Base-by-base conservation (phyloP, 2,329 filamentous ascomycete species). In the Lasiodiplodia citricola region DNA sequence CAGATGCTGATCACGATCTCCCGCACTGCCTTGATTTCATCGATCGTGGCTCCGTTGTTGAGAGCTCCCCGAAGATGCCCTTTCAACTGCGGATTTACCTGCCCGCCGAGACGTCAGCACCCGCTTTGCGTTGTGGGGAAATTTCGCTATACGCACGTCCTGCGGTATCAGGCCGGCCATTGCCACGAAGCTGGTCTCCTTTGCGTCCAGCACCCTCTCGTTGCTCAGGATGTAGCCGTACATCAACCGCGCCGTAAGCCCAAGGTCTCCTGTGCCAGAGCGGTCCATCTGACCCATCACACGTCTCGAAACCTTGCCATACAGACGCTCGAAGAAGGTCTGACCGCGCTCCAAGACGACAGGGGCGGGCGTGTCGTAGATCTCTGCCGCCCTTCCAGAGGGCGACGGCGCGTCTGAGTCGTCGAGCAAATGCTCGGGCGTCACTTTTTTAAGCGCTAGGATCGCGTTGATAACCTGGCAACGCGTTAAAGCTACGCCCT, bases 21-120 rank as follows among this genome's bases (percentile, higher is more conserved):
- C 66, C 84, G 79, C 25, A 87, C 83, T 3, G 84, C 84, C 70
- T 77, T 79, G 13, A 86, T 84, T 73, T 86, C 80, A 38, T 83
- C 83, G 28, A 81, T 76, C 1, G 81, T 82, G 41, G 84, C 84
- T 3, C 85, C 85, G 65, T 82, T 82, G 70, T 86, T 86, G 31
- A 86, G 71, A 1, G 84, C 83, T 3, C 84, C 85, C 71, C 79
- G 81, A 18, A 87, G 78, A 76, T 87, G 85, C 4, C 85, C 85
- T 70, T 86, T 87, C 57, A 87, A 74, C 71, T 87, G 85, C 6
- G 84, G 82, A 69, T 86, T 86, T 21, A 86, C 81, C 83, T 84
- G 14, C 14, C 23, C 68, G 64, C 18, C 35, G 11, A 47, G 44
- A 47, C 21, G 44, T 67, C 21, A 67, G 64, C 18, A 18, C 23